These are phyloP conservation scores for Aspergillus sp. DNA, from an alignment of 2,329 filamentous ascomycete species.

Conservation along the genomic window DNA sequence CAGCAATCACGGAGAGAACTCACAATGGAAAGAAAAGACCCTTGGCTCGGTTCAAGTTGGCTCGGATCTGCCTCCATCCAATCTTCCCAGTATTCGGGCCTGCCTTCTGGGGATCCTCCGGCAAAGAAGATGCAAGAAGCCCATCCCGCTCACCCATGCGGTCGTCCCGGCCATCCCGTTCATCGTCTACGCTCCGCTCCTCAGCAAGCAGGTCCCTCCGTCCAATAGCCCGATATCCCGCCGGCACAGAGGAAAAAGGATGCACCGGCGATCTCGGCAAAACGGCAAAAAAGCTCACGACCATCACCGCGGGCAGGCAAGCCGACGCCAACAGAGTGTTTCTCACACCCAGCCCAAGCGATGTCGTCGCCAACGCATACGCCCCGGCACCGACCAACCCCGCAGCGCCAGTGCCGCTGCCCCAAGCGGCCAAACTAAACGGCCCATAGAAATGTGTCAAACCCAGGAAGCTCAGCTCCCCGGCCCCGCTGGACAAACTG, in stretches of 20 bases:
- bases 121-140: constrained; percentile 25
- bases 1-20: constrained; percentile 21
- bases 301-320: constrained; percentile 74
- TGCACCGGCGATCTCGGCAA: constrained; percentile 68
- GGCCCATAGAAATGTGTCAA: constrained; percentile 91
- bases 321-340: constrained; percentile 75
- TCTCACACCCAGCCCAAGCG: constrained; percentile 70
- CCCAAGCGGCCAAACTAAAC: constrained; percentile 86
- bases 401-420: constrained; percentile 85
- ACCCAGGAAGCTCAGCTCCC: constrained; percentile 87
- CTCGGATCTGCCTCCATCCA: constrained; percentile 41
- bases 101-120: constrained; percentile 19
- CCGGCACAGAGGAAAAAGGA: constrained; percentile 42
- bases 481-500: constrained; percentile 79
- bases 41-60: constrained; percentile 63
- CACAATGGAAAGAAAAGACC: constrained; percentile 71
- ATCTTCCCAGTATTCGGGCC: constrained; percentile 4
- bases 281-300: constrained; percentile 79
- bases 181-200: constrained; percentile 29
- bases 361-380: constrained; percentile 83
- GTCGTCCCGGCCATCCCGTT: constrained; percentile 17
- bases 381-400: constrained; percentile 82
- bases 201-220: constrained; percentile 41
- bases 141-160: constrained; percentile 27
- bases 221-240: constrained; percentile 56